Conservation (phyloP, 2,329 filamentous ascomycete genomes). For the Apiospora hydei region DNA sequence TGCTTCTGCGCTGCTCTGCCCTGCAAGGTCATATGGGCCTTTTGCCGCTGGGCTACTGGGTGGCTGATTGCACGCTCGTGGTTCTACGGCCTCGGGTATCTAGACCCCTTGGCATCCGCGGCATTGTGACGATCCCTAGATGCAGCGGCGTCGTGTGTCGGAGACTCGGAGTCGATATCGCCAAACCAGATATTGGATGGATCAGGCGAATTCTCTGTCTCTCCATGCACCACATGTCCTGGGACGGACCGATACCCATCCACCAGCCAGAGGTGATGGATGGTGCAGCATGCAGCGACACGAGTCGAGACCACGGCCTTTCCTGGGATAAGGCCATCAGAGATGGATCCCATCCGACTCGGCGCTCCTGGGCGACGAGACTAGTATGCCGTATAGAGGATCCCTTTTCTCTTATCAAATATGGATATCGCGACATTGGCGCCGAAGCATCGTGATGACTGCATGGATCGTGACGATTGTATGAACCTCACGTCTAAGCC, state of each 20-base stretch:
- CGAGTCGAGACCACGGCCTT: constrained; percentile 13
- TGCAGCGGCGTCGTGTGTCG: constrained; percentile 2
- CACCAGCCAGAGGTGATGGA: not conserved
- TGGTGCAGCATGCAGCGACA: constrained; percentile 4
- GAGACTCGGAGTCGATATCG: not conserved
- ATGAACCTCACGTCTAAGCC: not conserved
- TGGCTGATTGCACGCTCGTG: too few species aligned
- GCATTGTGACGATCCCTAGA: constrained; percentile 10
- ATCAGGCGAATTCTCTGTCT: not conserved
- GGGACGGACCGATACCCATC: constrained; percentile 7
- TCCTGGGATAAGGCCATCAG: not conserved
- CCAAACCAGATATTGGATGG: not conserved
- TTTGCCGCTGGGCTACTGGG: not conserved
- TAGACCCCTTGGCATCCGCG: constrained; percentile 14
- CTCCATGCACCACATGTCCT: constrained; percentile 13
- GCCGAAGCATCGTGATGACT: not conserved
- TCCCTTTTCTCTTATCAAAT: not conserved
- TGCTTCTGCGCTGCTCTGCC: not conserved
- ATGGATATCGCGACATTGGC: not conserved
- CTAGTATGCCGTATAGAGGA: not conserved
- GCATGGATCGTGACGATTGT: not conserved
- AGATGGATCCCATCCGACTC: not conserved
- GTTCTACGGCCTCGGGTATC: constrained; percentile 9
- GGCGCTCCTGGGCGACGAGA: not conserved
- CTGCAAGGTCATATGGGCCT: constrained; percentile 6